Conservation (phyloP, 305 asterid species). For the Rubia tinctorum region DNA sequence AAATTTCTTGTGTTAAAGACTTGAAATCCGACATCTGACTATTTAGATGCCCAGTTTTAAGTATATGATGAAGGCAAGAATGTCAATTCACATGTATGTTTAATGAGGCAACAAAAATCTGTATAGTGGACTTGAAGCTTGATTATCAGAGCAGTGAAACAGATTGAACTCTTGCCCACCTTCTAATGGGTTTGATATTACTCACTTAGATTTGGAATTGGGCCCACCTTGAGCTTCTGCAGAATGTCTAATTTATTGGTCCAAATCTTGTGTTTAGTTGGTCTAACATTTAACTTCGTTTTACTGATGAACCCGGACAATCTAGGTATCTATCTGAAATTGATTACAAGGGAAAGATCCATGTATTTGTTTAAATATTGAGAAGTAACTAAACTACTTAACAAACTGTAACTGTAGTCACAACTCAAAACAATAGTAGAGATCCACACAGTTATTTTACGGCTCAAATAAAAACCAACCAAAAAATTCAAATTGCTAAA, state of each 20-base stretch:
- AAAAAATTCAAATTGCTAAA: neutral
- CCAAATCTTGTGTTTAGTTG: neutral
- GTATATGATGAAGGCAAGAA: neutral
- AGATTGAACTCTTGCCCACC: neutral
- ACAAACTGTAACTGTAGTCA: neutral
- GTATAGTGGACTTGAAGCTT: neutral
- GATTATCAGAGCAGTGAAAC: neutral
- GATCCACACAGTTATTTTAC: neutral
- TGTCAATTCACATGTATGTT: neutral
- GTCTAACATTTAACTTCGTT: neutral
- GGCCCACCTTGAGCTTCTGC: slow-evolving; percentile 3
- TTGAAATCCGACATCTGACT: neutral
- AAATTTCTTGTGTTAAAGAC: neutral
- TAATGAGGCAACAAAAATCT: neutral
- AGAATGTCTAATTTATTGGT: neutral
- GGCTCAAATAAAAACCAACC: neutral
- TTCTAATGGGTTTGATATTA: neutral
- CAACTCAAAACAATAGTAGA: neutral
- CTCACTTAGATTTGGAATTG: neutral
- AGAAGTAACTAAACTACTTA: neutral
- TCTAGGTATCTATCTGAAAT: neutral
- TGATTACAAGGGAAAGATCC: neutral
- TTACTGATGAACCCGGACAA: neutral
- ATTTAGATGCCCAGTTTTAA: no score
- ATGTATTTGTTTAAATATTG: neutral